A percentile compares a stretch with the other conserved stretches of the same genome.
Evolutionary conservation across 805 yeast genomes (phyloP).

Genomic region (Yarrowia hollandica): DNA sequence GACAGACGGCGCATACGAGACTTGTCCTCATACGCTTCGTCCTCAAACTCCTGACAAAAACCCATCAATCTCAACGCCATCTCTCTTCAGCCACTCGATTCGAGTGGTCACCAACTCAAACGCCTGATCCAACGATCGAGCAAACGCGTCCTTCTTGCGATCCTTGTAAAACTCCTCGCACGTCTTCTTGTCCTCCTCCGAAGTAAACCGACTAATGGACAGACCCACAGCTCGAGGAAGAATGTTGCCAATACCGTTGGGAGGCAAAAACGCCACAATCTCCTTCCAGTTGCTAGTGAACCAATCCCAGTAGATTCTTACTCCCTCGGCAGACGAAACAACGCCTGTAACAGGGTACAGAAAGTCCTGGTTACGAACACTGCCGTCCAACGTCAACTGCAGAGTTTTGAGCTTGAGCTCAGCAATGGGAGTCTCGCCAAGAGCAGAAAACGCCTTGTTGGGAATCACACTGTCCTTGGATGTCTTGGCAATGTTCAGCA

Average conservation of each 20-base stretch:
- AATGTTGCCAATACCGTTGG: constrained; percentile 63
- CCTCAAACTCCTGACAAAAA: constrained; percentile 47
- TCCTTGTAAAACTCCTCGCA: constrained; percentile 51
- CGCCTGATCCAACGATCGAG: constrained; percentile 56
- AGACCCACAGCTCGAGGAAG: constrained; percentile 70
- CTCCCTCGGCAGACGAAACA: constrained; percentile 63
- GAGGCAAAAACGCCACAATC: constrained; percentile 67
- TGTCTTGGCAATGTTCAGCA: constrained; percentile 59
- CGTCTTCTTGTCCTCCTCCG: constrained; percentile 53
- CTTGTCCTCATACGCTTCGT: too few relatives aligned
- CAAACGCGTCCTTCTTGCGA: constrained; percentile 55
- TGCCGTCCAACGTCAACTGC: constrained; percentile 56
- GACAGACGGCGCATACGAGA: too few relatives aligned
- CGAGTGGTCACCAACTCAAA: constrained; percentile 55
- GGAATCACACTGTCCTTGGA: constrained; percentile 67
- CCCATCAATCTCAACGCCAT: constrained; percentile 43
- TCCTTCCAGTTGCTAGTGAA: constrained; percentile 66
- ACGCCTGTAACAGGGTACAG: constrained; percentile 76
- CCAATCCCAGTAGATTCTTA: constrained; percentile 75
- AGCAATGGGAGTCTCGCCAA: constrained; percentile 62
- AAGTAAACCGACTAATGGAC: constrained; percentile 61
- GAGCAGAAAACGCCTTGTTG: constrained; percentile 62
- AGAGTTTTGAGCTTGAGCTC: constrained; percentile 58
- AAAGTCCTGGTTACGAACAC: constrained; percentile 66
- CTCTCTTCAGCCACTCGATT: constrained; percentile 53